These are phyloP conservation scores for Golovinomyces cichoracearum DNA, from an alignment of 2,329 filamentous ascomycete genomes.

Conservation along the genomic window DNA sequence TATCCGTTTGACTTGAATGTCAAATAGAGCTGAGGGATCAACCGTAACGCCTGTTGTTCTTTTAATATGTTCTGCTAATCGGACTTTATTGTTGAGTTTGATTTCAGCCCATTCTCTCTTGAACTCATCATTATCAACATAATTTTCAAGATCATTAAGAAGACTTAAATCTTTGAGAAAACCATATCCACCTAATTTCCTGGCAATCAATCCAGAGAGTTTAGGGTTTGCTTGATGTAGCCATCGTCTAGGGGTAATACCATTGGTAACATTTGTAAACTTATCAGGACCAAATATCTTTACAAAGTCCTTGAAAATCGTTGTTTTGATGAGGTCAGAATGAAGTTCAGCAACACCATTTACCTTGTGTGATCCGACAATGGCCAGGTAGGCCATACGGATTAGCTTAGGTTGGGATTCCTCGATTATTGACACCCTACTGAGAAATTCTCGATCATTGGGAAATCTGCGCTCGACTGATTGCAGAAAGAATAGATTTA, in stretches of 20 bases:
- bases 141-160: constrained; percentile 65
- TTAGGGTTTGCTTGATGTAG: constrained; percentile 90
- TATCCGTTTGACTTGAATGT: constrained; percentile 95
- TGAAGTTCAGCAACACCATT: constrained; percentile 95
- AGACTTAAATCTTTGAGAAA: constrained; percentile 79
- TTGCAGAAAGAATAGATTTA: constrained; percentile 87
- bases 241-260: constrained; percentile 88
- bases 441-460: constrained; percentile 61
- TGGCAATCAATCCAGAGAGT: constrained; percentile 73
- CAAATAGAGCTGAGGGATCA: constrained; percentile 71
- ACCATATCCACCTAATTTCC: constrained; percentile 55
- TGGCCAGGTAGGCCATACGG: constrained; percentile 82
- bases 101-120: constrained; percentile 88
- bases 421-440: constrained; percentile 86
- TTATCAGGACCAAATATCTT: constrained; percentile 85
- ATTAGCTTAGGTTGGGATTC: constrained; percentile 95
- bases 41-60: constrained; percentile 52
- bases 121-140: constrained; percentile 65
- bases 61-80: constrained; percentile 78
- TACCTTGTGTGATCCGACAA: constrained; percentile 96
- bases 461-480: constrained; percentile 74
- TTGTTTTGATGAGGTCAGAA: constrained; percentile 92
- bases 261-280: constrained; percentile 96
- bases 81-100: constrained; percentile 87
- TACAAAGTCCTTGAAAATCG: constrained; percentile 99